These are phyloP conservation scores for Naganishia albida DNA, from an alignment of 1,284 basidiomycete species.

Conservation along the genomic window DNA sequence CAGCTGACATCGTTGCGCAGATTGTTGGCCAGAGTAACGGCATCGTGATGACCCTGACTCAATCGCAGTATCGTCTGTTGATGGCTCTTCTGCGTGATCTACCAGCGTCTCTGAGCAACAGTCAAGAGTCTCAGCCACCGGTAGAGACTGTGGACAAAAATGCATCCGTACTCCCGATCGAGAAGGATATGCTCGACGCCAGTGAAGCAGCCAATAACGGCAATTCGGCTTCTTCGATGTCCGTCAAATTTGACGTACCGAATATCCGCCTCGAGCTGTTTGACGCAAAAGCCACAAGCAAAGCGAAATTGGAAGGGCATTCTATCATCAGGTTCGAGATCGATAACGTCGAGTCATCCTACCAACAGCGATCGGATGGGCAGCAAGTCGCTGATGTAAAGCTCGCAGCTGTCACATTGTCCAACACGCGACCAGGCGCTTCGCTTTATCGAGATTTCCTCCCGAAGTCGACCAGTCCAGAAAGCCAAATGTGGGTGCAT, in stretches of 20 bases:
- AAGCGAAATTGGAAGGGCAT: slow-evolving; percentile 68
- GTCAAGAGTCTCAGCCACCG: slow-evolving; percentile 47
- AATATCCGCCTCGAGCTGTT: slow-evolving; percentile 91
- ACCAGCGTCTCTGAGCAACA: slow-evolving; percentile 63
- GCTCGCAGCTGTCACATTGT: slow-evolving; percentile 86
- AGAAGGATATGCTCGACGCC: slow-evolving; percentile 32
- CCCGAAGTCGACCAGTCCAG: slow-evolving; percentile 81
- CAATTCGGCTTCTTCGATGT: slow-evolving; percentile 60
- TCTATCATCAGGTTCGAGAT: slow-evolving; percentile 86
- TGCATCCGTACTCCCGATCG: neutral
- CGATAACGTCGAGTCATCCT: slow-evolving; percentile 73
- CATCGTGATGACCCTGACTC: slow-evolving; percentile 83
- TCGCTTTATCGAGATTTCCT: slow-evolving; percentile 94
- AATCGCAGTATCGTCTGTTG: slow-evolving; percentile 82
- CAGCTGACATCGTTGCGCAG: slow-evolving; percentile 50
- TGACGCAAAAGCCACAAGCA: slow-evolving; percentile 65
- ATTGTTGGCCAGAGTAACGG: slow-evolving; percentile 59
- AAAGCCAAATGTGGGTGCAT: slow-evolving; percentile 69
- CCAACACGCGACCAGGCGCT: slow-evolving; percentile 77
- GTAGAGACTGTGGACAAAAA: neutral
- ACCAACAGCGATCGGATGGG: slow-evolving; percentile 81
- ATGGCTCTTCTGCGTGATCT: slow-evolving; percentile 73
- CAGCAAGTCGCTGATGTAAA: slow-evolving; percentile 84
- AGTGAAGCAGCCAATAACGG: slow-evolving; percentile 53
- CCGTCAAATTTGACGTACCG: slow-evolving; percentile 73